Conservation (phyloP, 345 rosid species). For the Pseudoturritis turrita region DNA sequence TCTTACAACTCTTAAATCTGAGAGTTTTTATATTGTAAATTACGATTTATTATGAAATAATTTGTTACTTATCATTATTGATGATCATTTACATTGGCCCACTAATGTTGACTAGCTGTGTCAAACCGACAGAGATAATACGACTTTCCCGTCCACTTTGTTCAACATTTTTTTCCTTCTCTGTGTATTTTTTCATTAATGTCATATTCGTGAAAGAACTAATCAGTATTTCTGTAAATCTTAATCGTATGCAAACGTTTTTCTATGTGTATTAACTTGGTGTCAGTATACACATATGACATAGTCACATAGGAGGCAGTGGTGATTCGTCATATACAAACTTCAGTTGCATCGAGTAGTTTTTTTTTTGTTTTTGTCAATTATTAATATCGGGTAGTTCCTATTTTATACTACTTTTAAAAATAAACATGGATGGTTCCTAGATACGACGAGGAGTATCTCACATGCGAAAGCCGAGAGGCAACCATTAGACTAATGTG, state of each 20-base stretch:
- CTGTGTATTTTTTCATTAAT: too few relatives aligned
- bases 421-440: background rate
- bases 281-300: too few relatives aligned
- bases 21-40: background rate
- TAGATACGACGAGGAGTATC: background rate
- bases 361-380: background rate
- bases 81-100: slow-evolving; percentile 7
- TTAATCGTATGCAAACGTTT: too few relatives aligned
- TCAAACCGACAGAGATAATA: slow-evolving; percentile 21
- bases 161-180: too few relatives aligned
- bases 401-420: background rate
- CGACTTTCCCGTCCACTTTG: background rate
- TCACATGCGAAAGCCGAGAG: background rate
- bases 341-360: too few relatives aligned
- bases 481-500: slow-evolving; percentile 13
- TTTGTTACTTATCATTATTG: background rate
- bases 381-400: background rate
- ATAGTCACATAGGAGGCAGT: too few relatives aligned
- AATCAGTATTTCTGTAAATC: too few relatives aligned
- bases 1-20: too few relatives aligned
- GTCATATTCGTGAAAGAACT: too few relatives aligned
- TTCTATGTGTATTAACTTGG: too few relatives aligned
- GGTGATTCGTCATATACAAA: too few relatives aligned
- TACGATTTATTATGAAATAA: background rate
- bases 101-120: slow-evolving; percentile 5